Base-by-base conservation (phyloP, 2,329 filamentous ascomycete species). In the Torrubiella hemipterigena region DNA sequence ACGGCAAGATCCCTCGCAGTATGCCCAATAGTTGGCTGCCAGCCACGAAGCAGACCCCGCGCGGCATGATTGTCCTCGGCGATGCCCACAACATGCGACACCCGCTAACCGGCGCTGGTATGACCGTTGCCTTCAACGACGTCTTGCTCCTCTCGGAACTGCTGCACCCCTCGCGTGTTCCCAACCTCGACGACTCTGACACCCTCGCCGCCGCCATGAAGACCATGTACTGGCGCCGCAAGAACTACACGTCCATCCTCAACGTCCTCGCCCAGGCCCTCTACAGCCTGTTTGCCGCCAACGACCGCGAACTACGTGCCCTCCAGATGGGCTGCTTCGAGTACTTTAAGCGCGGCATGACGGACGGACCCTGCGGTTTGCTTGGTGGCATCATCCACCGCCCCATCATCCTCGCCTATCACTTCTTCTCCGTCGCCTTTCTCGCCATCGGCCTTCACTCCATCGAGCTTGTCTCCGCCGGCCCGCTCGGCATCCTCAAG, bases 11-110 rank as follows among this genome's bases (percentile, higher is more conserved):
- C 37, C 78, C 85, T 12, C 58, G 58, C 40, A 84, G 76, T 44
- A 98, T 98, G 91, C 91, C 91, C 31, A 98, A 96, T 59, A 89
- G 81, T 38, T 98, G 82, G 67, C 73, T 98, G 3, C 87, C 91
- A 5, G 75, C 91, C 0, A 70, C 75, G 1, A 59, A 58, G 27
- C 81, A 81, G 37, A 47, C 47, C 4, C 37, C 49, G 27, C 56
- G 56, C 27, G 81, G 82, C 49, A 70, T 94, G 37, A 67, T 94
- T 29, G 64, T 98, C 21, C 69, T 96, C 7, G 91, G 91, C 36
- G 91, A 98, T 52, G 89, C 91, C 11, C 79, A 93, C 69, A 98
- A 98, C 63, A 98, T 98, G 91, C 82, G 91, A n/a, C 91, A 98
- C 58, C 91, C 91, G 2, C 69, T 98, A 10, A 98, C 91, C 0